Evolutionary conservation across 768 basidiomycete genomes (phyloP).

Genomic region (Lentinula lateritia): DNA sequence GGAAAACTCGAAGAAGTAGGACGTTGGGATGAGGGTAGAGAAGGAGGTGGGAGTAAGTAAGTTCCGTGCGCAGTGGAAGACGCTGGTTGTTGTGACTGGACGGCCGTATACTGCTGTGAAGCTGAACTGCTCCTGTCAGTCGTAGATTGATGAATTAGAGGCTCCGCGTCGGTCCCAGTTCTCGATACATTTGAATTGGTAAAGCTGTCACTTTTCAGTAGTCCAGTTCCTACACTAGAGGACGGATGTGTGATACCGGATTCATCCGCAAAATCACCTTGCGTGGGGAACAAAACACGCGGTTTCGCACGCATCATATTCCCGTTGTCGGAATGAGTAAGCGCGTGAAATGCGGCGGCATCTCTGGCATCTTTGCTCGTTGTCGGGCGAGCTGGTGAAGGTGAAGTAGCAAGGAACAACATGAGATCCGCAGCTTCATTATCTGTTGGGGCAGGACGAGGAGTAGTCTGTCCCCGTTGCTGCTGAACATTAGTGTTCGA

Average conservation of each 20-base stretch:
- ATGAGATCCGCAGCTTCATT: conserved; percentile 85
- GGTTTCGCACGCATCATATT: conserved; percentile 53
- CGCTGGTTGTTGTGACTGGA: neutral
- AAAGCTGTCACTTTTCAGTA: conserved; percentile 33
- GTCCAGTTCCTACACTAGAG: neutral
- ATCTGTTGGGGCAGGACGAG: conserved; percentile 56
- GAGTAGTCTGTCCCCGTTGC: conserved; percentile 24
- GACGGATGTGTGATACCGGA: neutral
- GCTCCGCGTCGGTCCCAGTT: conserved; percentile 26
- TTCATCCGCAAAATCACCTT: conserved; percentile 12
- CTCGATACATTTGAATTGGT: conserved; percentile 40
- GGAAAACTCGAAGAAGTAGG: neutral
- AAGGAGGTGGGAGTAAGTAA: conserved; percentile 26
- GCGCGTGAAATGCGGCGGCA: conserved; percentile 47
- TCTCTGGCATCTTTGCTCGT: conserved; percentile 50
- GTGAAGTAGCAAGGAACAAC: conserved; percentile 80
- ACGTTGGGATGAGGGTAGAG: conserved; percentile 19
- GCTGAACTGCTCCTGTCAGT: neutral
- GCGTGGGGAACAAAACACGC: conserved; percentile 62
- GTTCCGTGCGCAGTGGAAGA: conserved; percentile 5
- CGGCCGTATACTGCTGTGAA: neutral
- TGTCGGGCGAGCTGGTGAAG: conserved; percentile 63
- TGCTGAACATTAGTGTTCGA: conserved; percentile 20
- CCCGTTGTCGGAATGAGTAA: conserved; percentile 38
- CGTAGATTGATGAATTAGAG: neutral